Evolutionary conservation across 2,329 filamentous ascomycete species (phyloP), one percentile per base, ranked within the genome.

Genomic region (Trematosphaeria pertusa): DNA sequence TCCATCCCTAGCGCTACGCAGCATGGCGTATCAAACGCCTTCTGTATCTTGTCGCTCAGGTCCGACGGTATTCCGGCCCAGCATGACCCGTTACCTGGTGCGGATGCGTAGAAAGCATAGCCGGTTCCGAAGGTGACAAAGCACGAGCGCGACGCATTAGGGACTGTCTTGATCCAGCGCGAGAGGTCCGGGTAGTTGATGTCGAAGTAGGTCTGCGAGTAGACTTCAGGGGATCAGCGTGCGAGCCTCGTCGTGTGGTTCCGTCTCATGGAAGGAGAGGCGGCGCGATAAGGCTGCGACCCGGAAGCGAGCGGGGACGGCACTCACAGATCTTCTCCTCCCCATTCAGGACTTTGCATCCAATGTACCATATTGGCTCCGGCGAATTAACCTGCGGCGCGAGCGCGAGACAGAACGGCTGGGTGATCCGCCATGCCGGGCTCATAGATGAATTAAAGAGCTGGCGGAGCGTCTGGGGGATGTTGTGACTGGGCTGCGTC

Each of bases 311-410:
- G 21, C 34, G 32, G 18, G 20, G 32, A 24, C 8, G n/a, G 20
- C 12, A 66, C 66, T 61, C 36, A 70, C 67, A 66, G 22, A 69
- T 63, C 55, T 69, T 71, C 11, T 70, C 67, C 44, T 67, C 56
- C n/a, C 65, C 65, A 30, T 52, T 57, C 42, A 64, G 43, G 32
- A 64, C 65, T 43, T 64, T 69, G 33, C 59, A 65, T 11, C 64
- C 64, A 9, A 67, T 58, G 51, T 69, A 70, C 67, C 67, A 71
- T 11, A 70, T 47, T 26, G 65, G 60, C 46, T 69, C 67, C 12
- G 58, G 53, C 1, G 50, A 51, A 31, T 63, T 61, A 33, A 56
- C 39, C 34, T 53, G 58, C 37, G 66, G 66, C 9, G 64, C 67
- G 40, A 71, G 64, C 12, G 60, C 66, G 15, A 71, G 59, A 45